Percentiles rank a stretch among this genome's conserved stretches.
These are phyloP conservation scores for Zymoseptoria tritici DNA, from an alignment of 2,329 filamentous ascomycete genomes.

Conservation along the genomic window DNA sequence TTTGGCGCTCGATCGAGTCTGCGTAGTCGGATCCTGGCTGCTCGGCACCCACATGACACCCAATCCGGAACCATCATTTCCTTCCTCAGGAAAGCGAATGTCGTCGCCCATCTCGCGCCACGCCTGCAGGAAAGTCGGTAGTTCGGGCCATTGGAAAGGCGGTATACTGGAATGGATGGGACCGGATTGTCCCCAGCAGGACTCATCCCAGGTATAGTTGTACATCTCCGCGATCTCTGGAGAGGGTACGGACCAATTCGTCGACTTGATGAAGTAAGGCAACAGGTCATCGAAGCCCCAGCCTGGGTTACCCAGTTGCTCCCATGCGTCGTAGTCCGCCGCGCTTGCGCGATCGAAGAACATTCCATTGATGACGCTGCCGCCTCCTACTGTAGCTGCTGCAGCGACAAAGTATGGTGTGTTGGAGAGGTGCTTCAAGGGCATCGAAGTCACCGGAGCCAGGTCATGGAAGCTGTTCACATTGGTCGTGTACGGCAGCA, in stretches of 20 bases:
- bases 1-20: conserved; percentile 31
- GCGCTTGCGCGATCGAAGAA: conserved; percentile 31
- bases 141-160: conserved; percentile 8
- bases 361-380: conserved; percentile 35
- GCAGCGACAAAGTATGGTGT: conserved; percentile 12
- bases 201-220: conserved; percentile 9
- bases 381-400: conserved; percentile 30
- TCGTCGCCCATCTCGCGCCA: conserved; percentile 5
- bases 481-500: not conserved
- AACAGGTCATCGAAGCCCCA: conserved; percentile 14
- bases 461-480: not conserved
- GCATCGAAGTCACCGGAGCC: conserved; percentile 5
- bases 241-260: conserved; percentile 5
- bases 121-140: conserved; percentile 1
- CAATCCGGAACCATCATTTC: conserved; percentile 21
- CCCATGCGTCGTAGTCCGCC: conserved; percentile 37
- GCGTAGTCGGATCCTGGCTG: conserved; percentile 28
- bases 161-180: conserved; percentile 8
- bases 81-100: conserved; percentile 15
- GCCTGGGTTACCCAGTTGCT: conserved; percentile 14
- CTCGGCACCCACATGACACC: conserved; percentile 33
- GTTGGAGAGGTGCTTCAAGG: conserved; percentile 18
- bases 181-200: conserved; percentile 5
- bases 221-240: conserved; percentile 14
- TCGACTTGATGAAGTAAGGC: conserved; percentile 18